Conservation (phyloP, 257 asterid genomes). For the Scutellaria baicalensis region DNA sequence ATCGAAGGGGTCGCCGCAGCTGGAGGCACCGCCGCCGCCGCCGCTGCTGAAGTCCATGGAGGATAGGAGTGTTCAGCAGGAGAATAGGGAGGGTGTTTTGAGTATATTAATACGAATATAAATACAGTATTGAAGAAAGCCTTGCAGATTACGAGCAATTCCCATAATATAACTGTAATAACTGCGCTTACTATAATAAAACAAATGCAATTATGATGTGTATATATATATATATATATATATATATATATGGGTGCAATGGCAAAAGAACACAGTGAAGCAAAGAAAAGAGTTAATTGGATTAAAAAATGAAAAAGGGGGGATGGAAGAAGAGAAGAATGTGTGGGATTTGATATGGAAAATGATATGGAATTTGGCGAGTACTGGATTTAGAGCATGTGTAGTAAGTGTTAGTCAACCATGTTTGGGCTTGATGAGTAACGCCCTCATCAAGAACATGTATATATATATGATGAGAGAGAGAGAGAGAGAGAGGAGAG, state of each 20-base stretch:
- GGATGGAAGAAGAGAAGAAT: not conserved
- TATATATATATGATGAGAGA: not conserved
- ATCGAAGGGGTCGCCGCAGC: slow-evolving; percentile 45
- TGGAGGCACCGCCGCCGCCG: slow-evolving; percentile 35
- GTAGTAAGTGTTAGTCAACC: slow-evolving; percentile 31
- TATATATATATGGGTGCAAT: not conserved
- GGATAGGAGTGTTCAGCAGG: not conserved
- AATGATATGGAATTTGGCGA: slow-evolving; percentile 18
- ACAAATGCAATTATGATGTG: not conserved
- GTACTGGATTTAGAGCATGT: slow-evolving; percentile 26
- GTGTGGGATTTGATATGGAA: slow-evolving; percentile 21
- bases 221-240: too few species aligned
- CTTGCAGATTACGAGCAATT: slow-evolving; percentile 34
- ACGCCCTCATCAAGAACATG: slow-evolving; percentile 7
- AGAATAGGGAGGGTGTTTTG: not conserved
- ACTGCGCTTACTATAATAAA: slow-evolving; percentile 19
- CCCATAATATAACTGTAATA: slow-evolving; percentile 42
- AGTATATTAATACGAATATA: not conserved
- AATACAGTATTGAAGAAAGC: slow-evolving; percentile 25
- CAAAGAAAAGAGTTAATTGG: too few species aligned
- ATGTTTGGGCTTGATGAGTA: slow-evolving; percentile 24
- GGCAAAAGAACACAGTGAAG: not conserved
- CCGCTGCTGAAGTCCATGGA: slow-evolving; percentile 76
- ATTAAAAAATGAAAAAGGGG: too few species aligned
- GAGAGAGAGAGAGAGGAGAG: not conserved